Evolutionary conservation across 345 rosid species (phyloP), one percentile per base, ranked within the genome.

Genomic region (Physaria fendleri): DNA sequence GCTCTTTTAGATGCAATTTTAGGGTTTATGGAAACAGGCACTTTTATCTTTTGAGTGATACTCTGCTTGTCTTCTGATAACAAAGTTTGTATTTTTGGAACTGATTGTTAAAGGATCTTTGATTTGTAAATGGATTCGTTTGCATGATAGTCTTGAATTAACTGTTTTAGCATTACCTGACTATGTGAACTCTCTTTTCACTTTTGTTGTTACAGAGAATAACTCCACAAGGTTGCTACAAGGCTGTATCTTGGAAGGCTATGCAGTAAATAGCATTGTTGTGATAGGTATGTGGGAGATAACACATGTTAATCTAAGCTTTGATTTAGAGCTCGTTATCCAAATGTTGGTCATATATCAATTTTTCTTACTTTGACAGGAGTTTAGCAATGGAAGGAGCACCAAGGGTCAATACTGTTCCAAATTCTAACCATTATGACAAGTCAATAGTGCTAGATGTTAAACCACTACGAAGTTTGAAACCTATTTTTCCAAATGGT

Each of bases 391-490:
- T 77, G 87, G 85, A 81, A 79, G 78, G 62, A 74, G 69, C 56
- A 25, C 62, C 75, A 8, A 72, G 84, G 27, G 51, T 61, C 30
- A 64, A 71, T 33, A 58, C 76, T 25, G 58, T 49, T 64, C 83
- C 87, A 8, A 34, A 60, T 56, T 60, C 82, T 62, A 59, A 68
- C 30, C 23, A 71, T 9, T 24, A 72, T 18, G 84, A 85, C 68
- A 82, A 78, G 74, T 78, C 81, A 6, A 75, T 73, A 57, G 79
- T 85, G 71, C 65, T 79, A 73, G 81, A 82, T 65, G 66, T 80
- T 6, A 82, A 75, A 63, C 92, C 92, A 0, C 57, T 82, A 57
- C 65, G 92, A 28, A 59, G 72, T 34, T 65, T 85, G 34, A 77
- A 55, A 65, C 88, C 92, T 2, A 54, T 85, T 8, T 85, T 85